A percentile compares a stretch with the other conserved stretches of the same genome.
Conservation (phyloP, 192 early-diverging fungal species). For the Coemansia sp. region DNA sequence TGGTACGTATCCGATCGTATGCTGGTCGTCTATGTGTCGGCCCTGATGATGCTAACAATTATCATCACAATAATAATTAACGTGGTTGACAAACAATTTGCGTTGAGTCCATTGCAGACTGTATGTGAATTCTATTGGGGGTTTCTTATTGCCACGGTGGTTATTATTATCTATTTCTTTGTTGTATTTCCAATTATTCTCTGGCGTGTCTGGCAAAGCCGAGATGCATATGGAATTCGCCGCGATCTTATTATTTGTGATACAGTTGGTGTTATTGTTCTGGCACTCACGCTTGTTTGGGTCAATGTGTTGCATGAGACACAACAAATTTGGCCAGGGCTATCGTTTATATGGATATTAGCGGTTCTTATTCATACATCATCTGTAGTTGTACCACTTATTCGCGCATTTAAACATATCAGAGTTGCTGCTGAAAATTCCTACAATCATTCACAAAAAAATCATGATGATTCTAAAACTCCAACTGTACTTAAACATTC, state of each 20-base stretch:
- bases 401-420: conserved; percentile 20
- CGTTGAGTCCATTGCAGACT: conserved; percentile 13
- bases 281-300: conserved; percentile 48
- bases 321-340: conserved; percentile 32
- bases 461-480: not conserved
- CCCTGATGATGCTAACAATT: not conserved
- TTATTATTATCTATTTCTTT: conserved; percentile 44
- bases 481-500: too few species aligned
- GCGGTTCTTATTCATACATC: conserved; percentile 33
- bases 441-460: not conserved
- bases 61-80: conserved; percentile 23
- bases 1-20: conserved; percentile 24
- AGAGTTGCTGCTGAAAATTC: conserved; percentile 1
- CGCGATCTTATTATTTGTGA: conserved; percentile 58
- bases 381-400: conserved; percentile 30
- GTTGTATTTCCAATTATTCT: conserved; percentile 53
- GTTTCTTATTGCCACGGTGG: conserved; percentile 16
- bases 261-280: conserved; percentile 40
- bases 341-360: conserved; percentile 33
- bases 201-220: conserved; percentile 43
- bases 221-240: conserved; percentile 61
- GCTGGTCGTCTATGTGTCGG: conserved; percentile 19
- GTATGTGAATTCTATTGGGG: conserved; percentile 30
- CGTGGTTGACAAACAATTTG: conserved; percentile 31
- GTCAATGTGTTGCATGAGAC: conserved; percentile 14